Evolutionary conservation across 805 yeast genomes (phyloP), one percentile per base, ranked within the genome.

Genomic region (Kregervanrija fluxuum): DNA sequence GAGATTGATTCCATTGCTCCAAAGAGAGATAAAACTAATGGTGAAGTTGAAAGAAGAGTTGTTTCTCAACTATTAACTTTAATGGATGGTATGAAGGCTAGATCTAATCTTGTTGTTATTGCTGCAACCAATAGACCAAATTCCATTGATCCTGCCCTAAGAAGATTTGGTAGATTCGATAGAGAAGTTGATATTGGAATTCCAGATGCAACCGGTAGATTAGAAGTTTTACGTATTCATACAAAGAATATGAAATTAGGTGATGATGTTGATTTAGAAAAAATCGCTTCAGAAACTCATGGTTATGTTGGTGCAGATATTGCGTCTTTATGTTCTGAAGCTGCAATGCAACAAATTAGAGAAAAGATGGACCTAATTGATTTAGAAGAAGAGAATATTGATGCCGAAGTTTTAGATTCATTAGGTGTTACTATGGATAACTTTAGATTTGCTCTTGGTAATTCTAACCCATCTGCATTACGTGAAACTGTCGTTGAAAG

Each of bases 81-180:
- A 56, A 93, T 93, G 99, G 99, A 93, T 65, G 99, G 99, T 75
- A 93, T 93, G 99, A 91, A 91, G 71, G 96, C 98, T n/a, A 83
- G 99, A 69, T 85, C 98, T 35, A 93, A 93, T 63, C 85, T 88
- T 56, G 99, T 93, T 50, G 99, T 93, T 46, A 93, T 93, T 70
- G 99, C 99, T 45, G 99, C 99, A 33, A 93, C 93, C 43, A 84
- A 84, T 69, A 75, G 93, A 66, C 93, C 93, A 52, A 85, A 84
- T 69, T 80, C 89, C 14, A 84, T 84, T 59, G 93, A 84, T 60
- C 90, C 93, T 39, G 93, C 93, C 16, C 71, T 84, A 54, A 80
- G 93, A 69, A 79, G 93, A 65, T 83, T 84, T 56, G 93, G 93
- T 55, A 79, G 93, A 64, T 84, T 85, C 61, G 93, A 85, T 64